These are phyloP conservation scores for Willaertia magna DNA, from an alignment of 208 protist species.

Conservation along the genomic window DNA sequence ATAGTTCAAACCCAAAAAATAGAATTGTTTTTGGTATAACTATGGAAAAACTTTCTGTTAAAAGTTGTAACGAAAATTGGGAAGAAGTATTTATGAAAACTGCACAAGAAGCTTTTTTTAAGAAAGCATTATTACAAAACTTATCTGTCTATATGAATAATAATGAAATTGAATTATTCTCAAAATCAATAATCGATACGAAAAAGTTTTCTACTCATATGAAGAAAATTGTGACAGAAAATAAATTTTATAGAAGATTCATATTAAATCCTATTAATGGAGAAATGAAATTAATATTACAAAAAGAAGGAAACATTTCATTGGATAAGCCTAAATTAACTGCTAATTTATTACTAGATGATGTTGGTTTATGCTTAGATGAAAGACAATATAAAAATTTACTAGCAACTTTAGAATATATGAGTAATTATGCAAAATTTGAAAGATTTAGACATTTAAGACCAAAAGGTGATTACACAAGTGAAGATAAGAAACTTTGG, in stretches of 20 bases:
- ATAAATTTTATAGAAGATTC: background rate
- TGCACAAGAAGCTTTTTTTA: background rate
- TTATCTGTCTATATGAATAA: background rate
- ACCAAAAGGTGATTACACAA: background rate
- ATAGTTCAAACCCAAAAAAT: background rate
- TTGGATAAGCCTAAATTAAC: background rate
- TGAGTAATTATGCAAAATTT: background rate
- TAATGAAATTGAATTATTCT: background rate
- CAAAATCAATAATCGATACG: background rate
- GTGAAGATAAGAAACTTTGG: background rate
- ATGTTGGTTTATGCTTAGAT: background rate
- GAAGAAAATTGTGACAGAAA: background rate
- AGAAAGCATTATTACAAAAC: background rate
- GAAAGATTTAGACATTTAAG: background rate
- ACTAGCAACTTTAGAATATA: background rate
- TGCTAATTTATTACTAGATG: background rate
- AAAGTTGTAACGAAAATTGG: background rate
- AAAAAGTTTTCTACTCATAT: background rate
- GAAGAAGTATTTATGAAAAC: background rate
- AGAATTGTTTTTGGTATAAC: slow-evolving; percentile 1
- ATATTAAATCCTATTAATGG: background rate
- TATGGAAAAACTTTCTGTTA: background rate
- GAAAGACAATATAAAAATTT: background rate
- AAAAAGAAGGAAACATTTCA: background rate
- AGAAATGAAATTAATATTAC: background rate